A percentile compares a stretch with the other conserved stretches of the same genome.
These are phyloP conservation scores for Gaultheria prostrata DNA, from an alignment of 148 eudicot species.

Conservation along the genomic window DNA sequence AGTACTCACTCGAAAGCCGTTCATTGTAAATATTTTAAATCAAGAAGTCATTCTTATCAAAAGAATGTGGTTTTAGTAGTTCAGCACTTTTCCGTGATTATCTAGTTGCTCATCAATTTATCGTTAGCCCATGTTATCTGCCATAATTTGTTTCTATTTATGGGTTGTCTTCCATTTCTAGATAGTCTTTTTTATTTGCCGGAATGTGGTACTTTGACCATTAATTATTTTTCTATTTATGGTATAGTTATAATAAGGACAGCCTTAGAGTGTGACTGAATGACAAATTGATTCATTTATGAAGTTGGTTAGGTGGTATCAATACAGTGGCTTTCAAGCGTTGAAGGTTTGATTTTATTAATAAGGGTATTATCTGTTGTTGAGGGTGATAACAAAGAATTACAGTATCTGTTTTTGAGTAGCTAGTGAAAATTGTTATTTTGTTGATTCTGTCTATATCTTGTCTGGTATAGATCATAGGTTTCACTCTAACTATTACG, in stretches of 20 bases:
- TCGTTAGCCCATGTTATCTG: neutral
- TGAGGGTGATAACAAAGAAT: neutral
- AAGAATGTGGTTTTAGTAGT: neutral
- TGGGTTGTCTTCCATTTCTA: neutral
- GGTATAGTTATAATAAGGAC: neutral
- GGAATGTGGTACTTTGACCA: neutral
- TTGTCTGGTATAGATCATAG: too few species aligned
- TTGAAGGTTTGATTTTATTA: neutral
- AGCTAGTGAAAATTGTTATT: neutral
- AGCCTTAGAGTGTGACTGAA: neutral
- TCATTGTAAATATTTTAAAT: too few species aligned
- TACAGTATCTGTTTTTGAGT: neutral
- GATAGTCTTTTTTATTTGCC: neutral
- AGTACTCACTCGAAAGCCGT: too few species aligned
- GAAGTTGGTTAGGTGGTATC: neutral
- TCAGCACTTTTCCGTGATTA: neutral
- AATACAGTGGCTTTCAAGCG: too few species aligned
- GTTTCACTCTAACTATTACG: too few species aligned
- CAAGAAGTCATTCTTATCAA: too few species aligned
- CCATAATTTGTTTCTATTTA: neutral
- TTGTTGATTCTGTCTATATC: neutral
- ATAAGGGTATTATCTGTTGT: neutral
- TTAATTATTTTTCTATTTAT: neutral
- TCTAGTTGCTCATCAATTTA: neutral
- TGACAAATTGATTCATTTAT: neutral